phyloP scores from a whole-genome alignment of 139 green algal genomes.

The Spirogloea muscicola region DNA sequence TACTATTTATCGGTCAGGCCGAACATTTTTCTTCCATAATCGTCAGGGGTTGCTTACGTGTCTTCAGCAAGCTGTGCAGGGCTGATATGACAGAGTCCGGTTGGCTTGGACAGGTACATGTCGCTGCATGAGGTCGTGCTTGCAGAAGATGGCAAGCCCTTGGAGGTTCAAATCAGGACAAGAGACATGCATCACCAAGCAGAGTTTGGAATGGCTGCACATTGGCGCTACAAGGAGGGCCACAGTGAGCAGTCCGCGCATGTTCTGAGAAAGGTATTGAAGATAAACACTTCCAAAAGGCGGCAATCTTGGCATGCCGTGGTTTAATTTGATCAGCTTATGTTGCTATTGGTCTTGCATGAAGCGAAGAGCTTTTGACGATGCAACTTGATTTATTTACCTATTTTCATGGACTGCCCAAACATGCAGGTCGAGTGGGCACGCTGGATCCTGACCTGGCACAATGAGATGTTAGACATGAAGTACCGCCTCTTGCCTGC shows the following conservation, averaged over 20 bases:
- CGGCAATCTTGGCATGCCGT: too few species aligned
- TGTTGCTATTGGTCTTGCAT: too few species aligned
- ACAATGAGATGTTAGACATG: slow-evolving; percentile 23
- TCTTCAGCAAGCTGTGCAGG: too few species aligned
- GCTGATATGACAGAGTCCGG: too few species aligned
- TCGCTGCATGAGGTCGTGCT: slow-evolving; percentile 65
- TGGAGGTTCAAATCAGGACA: slow-evolving; percentile 89
- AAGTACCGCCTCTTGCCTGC: slow-evolving; percentile 22
- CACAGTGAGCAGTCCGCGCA: neutral
- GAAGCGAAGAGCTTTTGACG: too few species aligned
- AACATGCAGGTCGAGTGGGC: slow-evolving; percentile 14
- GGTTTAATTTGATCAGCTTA: too few species aligned
- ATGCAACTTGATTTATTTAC: too few species aligned
- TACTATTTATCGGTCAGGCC: too few species aligned
- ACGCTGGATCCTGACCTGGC: slow-evolving; percentile 22
- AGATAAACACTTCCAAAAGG: too few species aligned
- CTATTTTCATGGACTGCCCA: too few species aligned
- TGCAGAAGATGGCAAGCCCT: slow-evolving; percentile 45
- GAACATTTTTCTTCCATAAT: too few species aligned
- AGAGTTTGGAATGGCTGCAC: slow-evolving; percentile 86
- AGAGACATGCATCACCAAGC: slow-evolving; percentile 87
- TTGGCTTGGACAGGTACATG: slow-evolving; percentile 79
- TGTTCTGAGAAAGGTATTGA: neutral
- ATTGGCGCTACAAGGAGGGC: slow-evolving; percentile 96
- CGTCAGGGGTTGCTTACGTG: too few species aligned